Base-by-base conservation (phyloP, 169 alveolate species). In the Perkinsus olseni region DNA sequence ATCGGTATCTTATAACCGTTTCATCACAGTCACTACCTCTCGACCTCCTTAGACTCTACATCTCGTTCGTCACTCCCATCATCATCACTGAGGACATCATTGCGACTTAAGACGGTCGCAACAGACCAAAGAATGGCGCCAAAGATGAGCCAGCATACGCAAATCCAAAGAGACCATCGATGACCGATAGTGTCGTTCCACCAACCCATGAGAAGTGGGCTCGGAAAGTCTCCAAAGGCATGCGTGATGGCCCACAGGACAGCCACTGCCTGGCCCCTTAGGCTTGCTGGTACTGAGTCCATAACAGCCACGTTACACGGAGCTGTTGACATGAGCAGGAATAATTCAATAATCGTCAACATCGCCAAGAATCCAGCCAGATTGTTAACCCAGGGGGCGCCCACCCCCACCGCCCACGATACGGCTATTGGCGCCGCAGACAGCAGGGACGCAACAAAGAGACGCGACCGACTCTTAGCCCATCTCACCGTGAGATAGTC, bases 191-290 rank as follows among this genome's bases (percentile, higher is more conserved):
- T 10, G 8, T 39, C 94, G 74, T 37, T n/a, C 36, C 48, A 28
- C 38, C 39, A 40, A n/a, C 94, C 94, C 92, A 93, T 91, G 31
- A 93, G 0, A 74, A 91, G 93, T 36, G 94, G 94, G 38, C 94
- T 92, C 74, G 94, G 94, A 39, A 93, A 91, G 38, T 93, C 94
- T n/a, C 94, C 94, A 0, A 91, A n/a, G 17, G 93, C 3, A 39
- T 93, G 94, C 82, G 74, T 93, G 37, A 93, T n/a, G 34, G 93
- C 92, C 31, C 62, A 51, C 24, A 40, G 37, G 17, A 93, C 39
- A 17, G 94, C 94, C 11, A 37, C 48, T 38, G 94, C 94, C 91
- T 93, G 94, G 31, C 92, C 92, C 74, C 94, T 93, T 24, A 91
- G 11, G 36, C 93, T 92, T 24, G 38, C 24, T 34, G 92, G 37